Conservation (phyloP, 2,329 filamentous ascomycete species). For the Sporothrix brunneoviolacea region DNA sequence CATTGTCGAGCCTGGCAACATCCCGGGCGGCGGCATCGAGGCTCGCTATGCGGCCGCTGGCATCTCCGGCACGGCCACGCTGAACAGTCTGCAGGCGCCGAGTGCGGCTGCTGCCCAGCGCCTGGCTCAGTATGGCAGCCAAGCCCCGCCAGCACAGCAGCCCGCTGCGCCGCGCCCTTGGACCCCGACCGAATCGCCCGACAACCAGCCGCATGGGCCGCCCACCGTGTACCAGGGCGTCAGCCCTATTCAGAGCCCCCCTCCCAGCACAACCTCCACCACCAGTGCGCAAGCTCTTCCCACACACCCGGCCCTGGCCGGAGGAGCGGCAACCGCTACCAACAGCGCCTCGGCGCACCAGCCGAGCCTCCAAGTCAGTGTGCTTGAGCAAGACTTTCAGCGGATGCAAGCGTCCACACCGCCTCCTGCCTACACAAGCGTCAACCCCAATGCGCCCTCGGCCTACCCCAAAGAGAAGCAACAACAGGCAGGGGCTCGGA, state of each 20-base stretch:
- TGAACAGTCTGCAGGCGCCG: slow-evolving; percentile 62
- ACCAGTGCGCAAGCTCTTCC: neutral
- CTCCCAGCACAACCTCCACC: slow-evolving; percentile 39
- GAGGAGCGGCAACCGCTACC: neutral
- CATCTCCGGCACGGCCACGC: slow-evolving; percentile 76
- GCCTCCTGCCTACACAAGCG: slow-evolving; percentile 89
- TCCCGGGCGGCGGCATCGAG: slow-evolving; percentile 78
- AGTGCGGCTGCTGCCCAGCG: slow-evolving; percentile 78
- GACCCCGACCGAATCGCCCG: slow-evolving; percentile 90
- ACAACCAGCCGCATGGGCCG: slow-evolving; percentile 78
- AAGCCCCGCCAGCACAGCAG: slow-evolving; percentile 33
- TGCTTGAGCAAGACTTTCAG: slow-evolving; percentile 81
- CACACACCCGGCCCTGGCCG: slow-evolving; percentile 12
- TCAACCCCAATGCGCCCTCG: slow-evolving; percentile 50
- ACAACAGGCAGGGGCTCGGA: too few species aligned
- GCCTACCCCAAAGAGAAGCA: slow-evolving; percentile 81
- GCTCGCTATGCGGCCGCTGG: slow-evolving; percentile 86
- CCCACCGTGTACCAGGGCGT: slow-evolving; percentile 87
- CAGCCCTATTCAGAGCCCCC: slow-evolving; percentile 58
- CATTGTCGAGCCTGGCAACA: slow-evolving; percentile 61
- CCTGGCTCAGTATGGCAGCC: slow-evolving; percentile 66
- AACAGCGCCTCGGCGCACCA: slow-evolving; percentile 31
- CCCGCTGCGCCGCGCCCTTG: slow-evolving; percentile 55
- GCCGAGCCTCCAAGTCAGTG: slow-evolving; percentile 51
- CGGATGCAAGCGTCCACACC: slow-evolving; percentile 77